A percentile compares a stretch with the other conserved stretches of the same genome.
These are phyloP conservation scores for Aureobasidium leucospermi DNA, from an alignment of 2,329 filamentous ascomycete genomes.

Conservation along the genomic window DNA sequence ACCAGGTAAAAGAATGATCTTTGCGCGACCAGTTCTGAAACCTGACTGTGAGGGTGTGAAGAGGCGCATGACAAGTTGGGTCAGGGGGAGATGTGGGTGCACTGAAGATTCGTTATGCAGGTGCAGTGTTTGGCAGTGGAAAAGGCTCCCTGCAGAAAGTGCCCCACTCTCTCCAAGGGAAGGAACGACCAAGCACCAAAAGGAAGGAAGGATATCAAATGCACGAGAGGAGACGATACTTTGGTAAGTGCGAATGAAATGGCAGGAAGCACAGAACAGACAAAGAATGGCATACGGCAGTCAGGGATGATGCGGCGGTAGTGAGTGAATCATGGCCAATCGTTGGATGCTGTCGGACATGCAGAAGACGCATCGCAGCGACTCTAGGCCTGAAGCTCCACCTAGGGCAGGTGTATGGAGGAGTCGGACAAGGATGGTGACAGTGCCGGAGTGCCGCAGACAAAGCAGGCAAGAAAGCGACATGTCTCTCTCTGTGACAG, in stretches of 20 bases:
- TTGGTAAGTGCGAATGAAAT: background rate
- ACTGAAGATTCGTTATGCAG: constrained; percentile 3
- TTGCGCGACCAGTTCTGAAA: constrained; percentile 8
- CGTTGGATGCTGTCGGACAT: background rate
- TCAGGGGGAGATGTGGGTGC: constrained; percentile 13
- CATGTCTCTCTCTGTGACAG: background rate
- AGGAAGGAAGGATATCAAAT: background rate
- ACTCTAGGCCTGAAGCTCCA: constrained; percentile 1
- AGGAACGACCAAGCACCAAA: background rate
- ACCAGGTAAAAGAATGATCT: background rate
- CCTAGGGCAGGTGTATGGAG: background rate
- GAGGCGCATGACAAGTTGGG: constrained; percentile 6
- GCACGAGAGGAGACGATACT: background rate
- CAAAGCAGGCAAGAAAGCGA: constrained; percentile 6
- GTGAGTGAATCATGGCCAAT: background rate
- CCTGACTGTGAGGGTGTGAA: background rate
- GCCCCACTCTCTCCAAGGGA: background rate
- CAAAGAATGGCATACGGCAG: background rate
- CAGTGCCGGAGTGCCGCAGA: background rate
- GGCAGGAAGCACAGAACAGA: constrained; percentile 1
- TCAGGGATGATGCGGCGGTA: background rate
- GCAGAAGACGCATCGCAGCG: background rate
- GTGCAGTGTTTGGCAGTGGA: constrained; percentile 1
- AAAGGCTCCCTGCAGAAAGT: constrained; percentile 3
- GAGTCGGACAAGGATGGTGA: background rate